phyloP scores from a whole-genome alignment of 1,284 basidiomycete genomes.

The Stygiomarasmius scandens region DNA sequence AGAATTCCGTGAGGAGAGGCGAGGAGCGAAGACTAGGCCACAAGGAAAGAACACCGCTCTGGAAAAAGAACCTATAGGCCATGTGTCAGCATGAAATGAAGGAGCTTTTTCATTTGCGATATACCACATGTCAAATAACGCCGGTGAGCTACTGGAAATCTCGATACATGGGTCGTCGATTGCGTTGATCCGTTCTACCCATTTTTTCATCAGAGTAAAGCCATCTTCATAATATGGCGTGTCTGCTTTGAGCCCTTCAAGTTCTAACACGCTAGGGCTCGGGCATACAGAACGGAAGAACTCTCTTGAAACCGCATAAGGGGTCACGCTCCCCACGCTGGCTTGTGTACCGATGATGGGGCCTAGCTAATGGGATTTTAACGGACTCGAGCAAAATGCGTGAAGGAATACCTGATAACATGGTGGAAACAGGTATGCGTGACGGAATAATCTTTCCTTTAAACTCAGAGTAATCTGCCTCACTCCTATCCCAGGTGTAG shows the following conservation, averaged over 20 bases:
- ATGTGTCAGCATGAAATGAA: no score
- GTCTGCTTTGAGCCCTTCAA: background rate
- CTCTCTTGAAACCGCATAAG: constrained; percentile 46
- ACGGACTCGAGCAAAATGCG: constrained; percentile 1
- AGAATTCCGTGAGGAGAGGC: constrained; percentile 45
- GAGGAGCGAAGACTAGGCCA: constrained; percentile 46
- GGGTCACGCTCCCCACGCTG: constrained; percentile 20
- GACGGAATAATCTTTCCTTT: constrained; percentile 44
- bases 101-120: no score
- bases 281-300: constrained; percentile 47
- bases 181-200: constrained; percentile 38
- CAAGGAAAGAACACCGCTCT: constrained; percentile 42
- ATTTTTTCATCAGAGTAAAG: constrained; percentile 26
- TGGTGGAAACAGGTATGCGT: constrained; percentile 44
- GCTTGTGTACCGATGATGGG: constrained; percentile 40
- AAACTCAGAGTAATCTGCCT: constrained; percentile 33
- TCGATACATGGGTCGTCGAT: constrained; percentile 48
- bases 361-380: constrained; percentile 25
- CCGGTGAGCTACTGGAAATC: constrained; percentile 33
- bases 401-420: constrained; percentile 37
- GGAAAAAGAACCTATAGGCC: constrained; percentile 43
- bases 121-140: constrained; percentile 49
- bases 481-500: constrained; percentile 38
- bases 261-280: constrained; percentile 31
- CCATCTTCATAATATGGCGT: constrained; percentile 1